Conservation (phyloP, 345 rosid genomes). For the Ailanthus altissimus region DNA sequence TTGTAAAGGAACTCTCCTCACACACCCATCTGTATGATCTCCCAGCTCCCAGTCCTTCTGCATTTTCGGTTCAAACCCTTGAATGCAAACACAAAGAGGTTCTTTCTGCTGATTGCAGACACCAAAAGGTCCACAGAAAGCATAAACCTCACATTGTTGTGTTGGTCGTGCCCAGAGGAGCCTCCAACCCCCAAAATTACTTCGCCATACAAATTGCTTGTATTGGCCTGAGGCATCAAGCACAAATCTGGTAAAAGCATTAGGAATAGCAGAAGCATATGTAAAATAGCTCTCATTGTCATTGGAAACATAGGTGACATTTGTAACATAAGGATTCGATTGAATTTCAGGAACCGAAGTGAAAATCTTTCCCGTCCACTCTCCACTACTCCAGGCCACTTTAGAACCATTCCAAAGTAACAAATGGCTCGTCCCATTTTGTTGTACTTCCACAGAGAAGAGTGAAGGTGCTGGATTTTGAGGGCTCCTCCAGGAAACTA, state of each 20-base stretch:
- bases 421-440: constrained; percentile 15
- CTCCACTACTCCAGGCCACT: constrained; percentile 29
- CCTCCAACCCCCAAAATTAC: not conserved
- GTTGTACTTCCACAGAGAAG: constrained; percentile 23
- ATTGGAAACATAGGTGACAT: constrained; percentile 10
- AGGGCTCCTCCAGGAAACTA: constrained; percentile 27
- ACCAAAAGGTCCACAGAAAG: constrained; percentile 21
- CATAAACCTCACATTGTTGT: constrained; percentile 21
- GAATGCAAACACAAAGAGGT: constrained; percentile 15
- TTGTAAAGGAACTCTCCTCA: constrained; percentile 18
- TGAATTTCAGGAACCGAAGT: constrained; percentile 11
- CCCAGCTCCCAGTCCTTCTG: not conserved
- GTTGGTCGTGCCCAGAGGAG: constrained; percentile 17
- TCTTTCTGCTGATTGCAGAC: constrained; percentile 4
- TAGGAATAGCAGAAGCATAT: constrained; percentile 3
- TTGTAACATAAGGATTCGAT: not conserved
- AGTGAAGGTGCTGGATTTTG: constrained; percentile 36
- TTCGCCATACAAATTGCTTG: constrained; percentile 7
- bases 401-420: constrained; percentile 13
- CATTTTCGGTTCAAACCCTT: constrained; percentile 22
- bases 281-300: constrained; percentile 17
- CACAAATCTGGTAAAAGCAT: constrained; percentile 9
- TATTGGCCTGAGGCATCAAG: constrained; percentile 4
- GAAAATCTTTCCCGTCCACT: constrained; percentile 19
- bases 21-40: constrained; percentile 22